Percentiles rank a stretch among this genome's conserved stretches.
Conservation (phyloP, 2,329 filamentous ascomycete species). For the Aspergillus fijiensis region DNA sequence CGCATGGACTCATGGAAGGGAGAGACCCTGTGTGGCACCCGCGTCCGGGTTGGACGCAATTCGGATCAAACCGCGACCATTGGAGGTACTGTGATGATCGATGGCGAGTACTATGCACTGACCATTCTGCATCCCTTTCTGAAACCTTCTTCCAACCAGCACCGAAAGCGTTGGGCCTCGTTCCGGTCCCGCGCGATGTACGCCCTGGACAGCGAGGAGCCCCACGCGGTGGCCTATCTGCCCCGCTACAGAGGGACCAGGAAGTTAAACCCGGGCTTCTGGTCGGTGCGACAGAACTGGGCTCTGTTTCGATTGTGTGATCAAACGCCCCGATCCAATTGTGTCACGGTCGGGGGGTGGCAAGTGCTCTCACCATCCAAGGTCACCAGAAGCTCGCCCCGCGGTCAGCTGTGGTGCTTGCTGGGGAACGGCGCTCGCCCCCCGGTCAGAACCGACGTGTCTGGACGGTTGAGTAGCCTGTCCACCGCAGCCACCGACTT, state of each 20-base stretch:
- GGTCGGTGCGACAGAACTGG: background rate
- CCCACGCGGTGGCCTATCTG: background rate
- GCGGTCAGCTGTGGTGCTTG: background rate
- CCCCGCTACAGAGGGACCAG: background rate
- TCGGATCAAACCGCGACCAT: background rate
- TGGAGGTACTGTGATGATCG: background rate
- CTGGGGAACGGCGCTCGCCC: background rate
- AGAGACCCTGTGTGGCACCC: background rate
- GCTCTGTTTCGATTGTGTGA: background rate
- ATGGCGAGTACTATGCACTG: background rate
- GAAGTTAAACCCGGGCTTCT: background rate
- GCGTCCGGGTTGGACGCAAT: background rate
- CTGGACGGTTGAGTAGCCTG: too few relatives aligned
- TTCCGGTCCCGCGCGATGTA: background rate
- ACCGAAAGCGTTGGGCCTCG: too few relatives aligned
- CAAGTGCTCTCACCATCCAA: background rate
- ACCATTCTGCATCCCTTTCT: background rate
- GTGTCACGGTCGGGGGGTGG: background rate
- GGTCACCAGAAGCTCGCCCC: background rate
- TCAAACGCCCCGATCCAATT: background rate
- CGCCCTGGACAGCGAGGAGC: background rate
- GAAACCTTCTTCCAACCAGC: too few relatives aligned
- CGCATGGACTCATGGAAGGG: too few relatives aligned
- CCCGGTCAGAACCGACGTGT: background rate
- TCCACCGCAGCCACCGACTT: background rate